phyloP scores from a whole-genome alignment of 2,329 filamentous ascomycete genomes.

The Cladosporium halotolerans region DNA sequence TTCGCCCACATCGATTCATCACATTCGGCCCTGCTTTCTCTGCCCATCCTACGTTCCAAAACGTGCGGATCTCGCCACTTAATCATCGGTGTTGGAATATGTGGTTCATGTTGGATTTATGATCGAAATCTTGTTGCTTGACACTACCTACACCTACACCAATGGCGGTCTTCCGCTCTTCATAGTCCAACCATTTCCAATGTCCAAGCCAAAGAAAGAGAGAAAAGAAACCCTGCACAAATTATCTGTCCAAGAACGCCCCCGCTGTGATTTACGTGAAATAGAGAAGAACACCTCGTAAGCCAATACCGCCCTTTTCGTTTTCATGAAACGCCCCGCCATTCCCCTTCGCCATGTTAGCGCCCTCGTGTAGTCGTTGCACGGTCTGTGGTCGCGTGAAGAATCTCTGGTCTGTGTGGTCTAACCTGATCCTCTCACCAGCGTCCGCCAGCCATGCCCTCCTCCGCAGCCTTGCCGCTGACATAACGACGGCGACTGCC shows the following conservation, averaged over 20 bases:
- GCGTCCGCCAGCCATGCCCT: slow-evolving; percentile 48
- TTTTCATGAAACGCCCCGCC: neutral
- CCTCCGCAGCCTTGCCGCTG: slow-evolving; percentile 67
- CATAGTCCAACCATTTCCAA: too few species aligned
- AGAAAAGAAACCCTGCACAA: neutral
- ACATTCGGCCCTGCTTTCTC: too few species aligned
- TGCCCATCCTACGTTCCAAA: neutral
- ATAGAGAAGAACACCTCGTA: neutral
- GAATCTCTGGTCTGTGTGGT: neutral
- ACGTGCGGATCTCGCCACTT: neutral
- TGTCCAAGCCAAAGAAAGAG: neutral
- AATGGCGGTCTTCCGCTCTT: neutral
- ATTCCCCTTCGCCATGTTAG: neutral
- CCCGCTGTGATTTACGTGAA: too few species aligned
- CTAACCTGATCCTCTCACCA: neutral
- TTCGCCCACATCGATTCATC: neutral
- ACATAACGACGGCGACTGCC: slow-evolving; percentile 51
- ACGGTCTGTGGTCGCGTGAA: neutral
- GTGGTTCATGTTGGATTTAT: too few species aligned
- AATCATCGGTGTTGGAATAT: neutral
- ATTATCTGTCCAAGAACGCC: too few species aligned
- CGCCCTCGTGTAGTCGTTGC: neutral
- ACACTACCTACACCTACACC: neutral
- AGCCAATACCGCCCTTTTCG: too few species aligned
- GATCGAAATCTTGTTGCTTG: neutral